These are phyloP conservation scores for Calonectria pseudoreteaudii DNA, from an alignment of 2,329 filamentous ascomycete species.

Conservation along the genomic window DNA sequence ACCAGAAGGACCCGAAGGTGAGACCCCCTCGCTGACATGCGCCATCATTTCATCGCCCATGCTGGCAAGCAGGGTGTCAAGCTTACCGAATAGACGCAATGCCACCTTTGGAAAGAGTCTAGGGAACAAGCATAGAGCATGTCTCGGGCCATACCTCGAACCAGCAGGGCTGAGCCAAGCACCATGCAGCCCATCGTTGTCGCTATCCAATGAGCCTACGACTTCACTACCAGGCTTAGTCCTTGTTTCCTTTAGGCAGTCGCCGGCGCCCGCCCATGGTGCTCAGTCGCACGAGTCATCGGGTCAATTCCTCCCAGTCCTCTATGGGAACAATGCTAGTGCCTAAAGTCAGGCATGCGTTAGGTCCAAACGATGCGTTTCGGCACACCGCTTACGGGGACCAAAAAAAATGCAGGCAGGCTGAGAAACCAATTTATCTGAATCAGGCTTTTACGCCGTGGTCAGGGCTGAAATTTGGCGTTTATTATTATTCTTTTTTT, in stretches of 20 bases:
- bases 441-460: background rate
- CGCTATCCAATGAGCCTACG: constrained; percentile 15
- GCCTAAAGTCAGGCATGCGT: background rate
- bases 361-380: constrained; percentile 1
- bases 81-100: constrained; percentile 7
- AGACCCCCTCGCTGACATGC: background rate
- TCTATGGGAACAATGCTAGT: background rate
- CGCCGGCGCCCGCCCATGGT: constrained; percentile 25
- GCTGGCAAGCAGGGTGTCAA: constrained; percentile 4
- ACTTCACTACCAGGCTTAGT: background rate
- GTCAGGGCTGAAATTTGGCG: constrained; percentile 4
- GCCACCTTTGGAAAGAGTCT: background rate
- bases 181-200: constrained; percentile 7
- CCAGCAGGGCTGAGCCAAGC: constrained; percentile 29
- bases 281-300: background rate
- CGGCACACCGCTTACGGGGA: constrained; percentile 18
- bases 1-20: background rate
- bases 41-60: background rate
- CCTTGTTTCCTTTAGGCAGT: constrained; percentile 34
- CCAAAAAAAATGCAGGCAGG: background rate
- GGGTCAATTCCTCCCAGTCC: background rate
- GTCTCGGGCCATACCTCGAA: constrained; percentile 3
- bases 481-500: background rate
- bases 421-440: background rate
- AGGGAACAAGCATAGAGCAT: constrained; percentile 19